Evolutionary conservation across 768 basidiomycete species (phyloP), one percentile per base, ranked within the genome.

Genomic region (Termitomyces sp.): DNA sequence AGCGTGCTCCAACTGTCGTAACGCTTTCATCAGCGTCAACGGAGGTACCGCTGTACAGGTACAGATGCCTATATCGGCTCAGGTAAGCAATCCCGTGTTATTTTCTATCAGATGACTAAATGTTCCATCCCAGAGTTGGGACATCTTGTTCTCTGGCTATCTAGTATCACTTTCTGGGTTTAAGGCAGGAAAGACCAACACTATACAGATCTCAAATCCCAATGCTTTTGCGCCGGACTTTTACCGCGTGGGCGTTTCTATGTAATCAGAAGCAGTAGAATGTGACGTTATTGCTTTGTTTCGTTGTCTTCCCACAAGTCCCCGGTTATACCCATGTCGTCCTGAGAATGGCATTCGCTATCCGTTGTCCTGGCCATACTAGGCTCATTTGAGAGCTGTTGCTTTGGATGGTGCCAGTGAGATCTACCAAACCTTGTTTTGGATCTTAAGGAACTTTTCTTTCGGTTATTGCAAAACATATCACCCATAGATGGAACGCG

Each of bases 1-100:
- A 0, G 78, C 64, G 9, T 80, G 79, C 67, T 79, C 80, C 6
- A 81, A 81, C 61, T 80, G 78, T 64, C 75, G 80, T 44, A 75
- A 79, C 48, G 75, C 75, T 11, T 75, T 76, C 45, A 69, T 80
- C 39, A 79, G 78, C 60, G 73, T 81, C 11, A 81, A 80, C 60
- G 78, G 76, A 16, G 78, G 76, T 7, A 57, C 71, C 7, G 67
- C 75, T 3, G 73, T 79, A 4, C 73, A 78, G 64, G 75, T 70
- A 16, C 76, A 80, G 60, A 75, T 80, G 75, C 78, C 79, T 2
- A 73, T 81, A 56, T 79, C 79, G 30, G 78, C 69, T 11, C 78
- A 81, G 75, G 78, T 79, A 22, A 48, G 41, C 45, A 34, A 27
- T n/a, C 22, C 27, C 54, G 13, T 53, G 6, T 12, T 36, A 30